Percentiles rank a stretch among this genome's conserved stretches.
Evolutionary conservation across 2,329 filamentous ascomycete species (phyloP).

Genomic region (Talaromyces sp.): DNA sequence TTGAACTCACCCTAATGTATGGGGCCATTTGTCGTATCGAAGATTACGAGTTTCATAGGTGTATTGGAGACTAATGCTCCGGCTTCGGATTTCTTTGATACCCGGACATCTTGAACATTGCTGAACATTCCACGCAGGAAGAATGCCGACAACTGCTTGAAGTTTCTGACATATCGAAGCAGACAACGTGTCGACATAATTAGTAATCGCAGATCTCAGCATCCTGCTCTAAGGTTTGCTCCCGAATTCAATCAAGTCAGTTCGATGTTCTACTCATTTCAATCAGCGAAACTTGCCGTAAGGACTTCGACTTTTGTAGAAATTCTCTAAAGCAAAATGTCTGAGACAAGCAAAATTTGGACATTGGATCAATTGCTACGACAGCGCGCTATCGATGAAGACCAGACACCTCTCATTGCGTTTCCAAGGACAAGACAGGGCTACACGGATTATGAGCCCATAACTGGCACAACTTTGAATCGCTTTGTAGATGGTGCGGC

Average conservation of each 20-base stretch:
- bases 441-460: neutral
- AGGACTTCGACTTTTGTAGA: slow-evolving; percentile 1
- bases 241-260: neutral
- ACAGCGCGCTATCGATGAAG: slow-evolving; percentile 10
- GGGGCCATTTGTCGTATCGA: neutral
- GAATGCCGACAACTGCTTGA: no score
- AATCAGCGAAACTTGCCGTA: slow-evolving; percentile 3
- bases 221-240: slow-evolving; percentile 1
- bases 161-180: neutral
- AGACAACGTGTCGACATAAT: neutral
- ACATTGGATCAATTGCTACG: slow-evolving; percentile 8
- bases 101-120: no score
- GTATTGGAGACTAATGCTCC: no score
- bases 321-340: slow-evolving; percentile 8
- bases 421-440: slow-evolving; percentile 6
- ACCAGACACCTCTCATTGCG: slow-evolving; percentile 9
- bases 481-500: slow-evolving; percentile 7
- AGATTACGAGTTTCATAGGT: no score
- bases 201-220: slow-evolving; percentile 4
- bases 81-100: no score
- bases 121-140: no score
- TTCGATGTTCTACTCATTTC: slow-evolving; percentile 3
- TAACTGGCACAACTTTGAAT: slow-evolving; percentile 7
- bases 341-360: slow-evolving; percentile 5
- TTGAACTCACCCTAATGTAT: neutral